Evolutionary conservation across 2,329 filamentous ascomycete genomes (phyloP), one percentile per base, ranked within the genome.

Genomic region (Colletotrichum chrysophilum): DNA sequence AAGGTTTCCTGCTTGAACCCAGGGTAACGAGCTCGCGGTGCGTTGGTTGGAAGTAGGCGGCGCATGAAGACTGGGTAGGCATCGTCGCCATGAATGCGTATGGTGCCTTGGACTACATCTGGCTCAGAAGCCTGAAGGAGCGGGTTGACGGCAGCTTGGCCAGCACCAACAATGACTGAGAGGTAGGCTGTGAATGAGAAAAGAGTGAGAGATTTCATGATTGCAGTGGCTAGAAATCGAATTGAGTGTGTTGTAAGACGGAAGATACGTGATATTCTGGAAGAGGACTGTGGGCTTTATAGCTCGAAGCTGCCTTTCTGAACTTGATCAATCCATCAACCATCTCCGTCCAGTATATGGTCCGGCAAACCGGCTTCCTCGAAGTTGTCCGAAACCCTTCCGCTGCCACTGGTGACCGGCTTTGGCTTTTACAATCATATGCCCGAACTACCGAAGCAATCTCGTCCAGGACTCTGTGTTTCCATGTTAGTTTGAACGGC

Each of bases 311-410:
- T 2, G 4, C 8, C 0, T 10, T n/a, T 2, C 0, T 43, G 9
- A 43, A 43, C 38, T n/a, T 43, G 5, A 6, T 43, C 0, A 0
- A n/a, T n/a, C 0, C 18, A n/a, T 43, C 9, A 43, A 1, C 0
- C 18, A 43, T 43, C 38, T 43, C 1, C 0, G 18, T n/a, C 0
- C 38, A 43, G 18, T 43, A 1, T 43, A 6, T 43, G 38, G 0
- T 0, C 5, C 38, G 18, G 38, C 8, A 43, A n/a, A 10, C 9
- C 9, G 9, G 38, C 8, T 43, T 43, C 38, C 0, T n/a, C 5
- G 38, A 43, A 12, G 38, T 43, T 43, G 38, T 12, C 38, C 38
- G 18, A 43, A 43, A 0, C 9, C 0, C 38, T 0, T n/a, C 0
- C 38, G 0, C 38, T 43, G 18, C 38, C 38, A 43, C 18, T 1